Evolutionary conservation across 306 rosid genomes (phyloP), one percentile per base, ranked within the genome.

Genomic region (Vicia sativa): DNA sequence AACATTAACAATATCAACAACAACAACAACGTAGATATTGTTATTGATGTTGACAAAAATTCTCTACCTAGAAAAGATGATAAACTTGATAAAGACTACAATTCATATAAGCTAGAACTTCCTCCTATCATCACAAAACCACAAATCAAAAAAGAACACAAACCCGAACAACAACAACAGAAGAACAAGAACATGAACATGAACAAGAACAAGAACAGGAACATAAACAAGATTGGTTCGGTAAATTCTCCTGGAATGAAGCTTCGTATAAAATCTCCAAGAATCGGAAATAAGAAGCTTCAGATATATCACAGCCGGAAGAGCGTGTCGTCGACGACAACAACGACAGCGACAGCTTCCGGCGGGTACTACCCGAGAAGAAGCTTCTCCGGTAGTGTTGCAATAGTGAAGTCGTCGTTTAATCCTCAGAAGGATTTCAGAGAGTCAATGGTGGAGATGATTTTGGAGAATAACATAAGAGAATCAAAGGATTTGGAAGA

Each of bases 391-490:
- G 88, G 78, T 1, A 82, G 91, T 75, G 60, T 85, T 15, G 96
- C 96, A 23, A 69, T 90, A 5, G 83, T 85, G 65, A 87, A 90
- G 42, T 80, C 87, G 1, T 90, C 96, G 1, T 72, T 68, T 71
- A 83, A 90, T 62, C 96, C 96, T 1, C 85, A 83, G 25, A 90
- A 72, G 49, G 84, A 80, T 70, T 90, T 90, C 63, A 87, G 82
- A 18, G 96, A 90, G 48, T 90, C 96, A 38, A 90, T 90, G 96
- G 81, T 87, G 79, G 95, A 90, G 83, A 90, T 90, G 96, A 90
- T 90, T 50, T 77, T 84, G 57, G 86, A 85, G 84, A 84, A 90
- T 78, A 85, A 90, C 78, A 86, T 90, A 43, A 87, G 84, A 29
- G 79, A 67, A 0, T 80, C 95, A 0, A 87, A 85, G 82, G 96